These are phyloP conservation scores for Fomitopsis palustris DNA, from an alignment of 1,284 basidiomycete genomes.

Conservation along the genomic window DNA sequence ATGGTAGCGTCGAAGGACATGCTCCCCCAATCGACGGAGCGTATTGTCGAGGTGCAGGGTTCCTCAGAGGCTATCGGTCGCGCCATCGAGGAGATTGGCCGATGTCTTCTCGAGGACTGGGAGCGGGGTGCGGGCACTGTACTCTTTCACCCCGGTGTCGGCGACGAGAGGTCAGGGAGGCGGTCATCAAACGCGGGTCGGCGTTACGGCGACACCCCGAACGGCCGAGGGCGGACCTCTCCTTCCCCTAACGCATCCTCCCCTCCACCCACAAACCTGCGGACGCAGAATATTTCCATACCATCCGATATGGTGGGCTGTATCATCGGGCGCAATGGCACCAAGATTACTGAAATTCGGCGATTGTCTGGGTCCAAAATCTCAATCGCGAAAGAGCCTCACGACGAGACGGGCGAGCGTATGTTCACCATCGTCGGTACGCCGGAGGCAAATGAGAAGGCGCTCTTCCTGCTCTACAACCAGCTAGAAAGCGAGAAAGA, in stretches of 20 bases:
- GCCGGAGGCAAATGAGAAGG: slow-evolving; percentile 95
- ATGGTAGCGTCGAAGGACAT: slow-evolving; percentile 99
- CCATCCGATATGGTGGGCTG: slow-evolving; percentile 99
- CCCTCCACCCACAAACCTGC: slow-evolving; percentile 70
- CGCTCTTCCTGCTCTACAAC: slow-evolving; percentile 95
- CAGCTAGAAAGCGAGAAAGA: slow-evolving; percentile 96
- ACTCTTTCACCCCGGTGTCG: slow-evolving; percentile 89
- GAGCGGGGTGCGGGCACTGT: slow-evolving; percentile 92
- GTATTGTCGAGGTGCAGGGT: slow-evolving; percentile 96
- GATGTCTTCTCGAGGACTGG: slow-evolving; percentile 96
- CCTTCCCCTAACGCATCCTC: slow-evolving; percentile 61
- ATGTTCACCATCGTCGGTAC: slow-evolving; percentile 99
- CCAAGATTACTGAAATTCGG: slow-evolving; percentile 98
- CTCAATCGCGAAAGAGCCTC: slow-evolving; percentile 96
- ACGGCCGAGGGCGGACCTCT: slow-evolving; percentile 56
- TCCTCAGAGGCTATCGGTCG: slow-evolving; percentile 87
- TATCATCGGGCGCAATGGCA: slow-evolving; percentile 94
- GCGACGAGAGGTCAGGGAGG: slow-evolving; percentile 61
- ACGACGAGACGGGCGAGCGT: slow-evolving; percentile 97
- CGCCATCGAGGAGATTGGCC: slow-evolving; percentile 93
- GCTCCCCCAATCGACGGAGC: slow-evolving; percentile 98
- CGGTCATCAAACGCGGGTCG: slow-evolving; percentile 29
- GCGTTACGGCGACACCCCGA: slow-evolving; percentile 45
- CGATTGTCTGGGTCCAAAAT: slow-evolving; percentile 96
- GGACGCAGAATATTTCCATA: slow-evolving; percentile 99